Evolutionary conservation across 139 green algal species (phyloP).

Genomic region (Eudorina sp.): DNA sequence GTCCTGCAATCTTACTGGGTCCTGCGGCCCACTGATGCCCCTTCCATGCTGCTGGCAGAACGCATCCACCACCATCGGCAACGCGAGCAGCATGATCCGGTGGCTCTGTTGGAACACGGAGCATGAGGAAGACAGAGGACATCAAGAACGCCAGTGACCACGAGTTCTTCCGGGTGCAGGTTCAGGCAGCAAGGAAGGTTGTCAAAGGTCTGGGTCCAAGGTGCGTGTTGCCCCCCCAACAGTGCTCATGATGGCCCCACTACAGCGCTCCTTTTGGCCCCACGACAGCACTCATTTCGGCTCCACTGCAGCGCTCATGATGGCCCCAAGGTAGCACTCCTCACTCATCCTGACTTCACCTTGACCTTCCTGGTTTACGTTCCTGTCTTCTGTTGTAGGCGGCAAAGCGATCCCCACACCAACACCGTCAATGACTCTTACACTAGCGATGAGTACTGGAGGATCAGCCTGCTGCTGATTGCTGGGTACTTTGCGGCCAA

Average conservation of each 20-base stretch:
- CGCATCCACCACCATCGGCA: slow-evolving; percentile 12
- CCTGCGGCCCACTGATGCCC: not conserved
- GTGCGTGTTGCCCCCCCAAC: not conserved
- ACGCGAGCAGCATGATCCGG: slow-evolving; percentile 7
- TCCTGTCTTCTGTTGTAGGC: not conserved
- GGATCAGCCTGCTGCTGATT: not conserved
- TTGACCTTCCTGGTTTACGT: no score
- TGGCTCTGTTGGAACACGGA: not conserved
- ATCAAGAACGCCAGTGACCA: slow-evolving; percentile 27
- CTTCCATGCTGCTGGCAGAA: no score
- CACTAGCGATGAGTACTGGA: not conserved
- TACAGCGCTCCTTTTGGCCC: no score
- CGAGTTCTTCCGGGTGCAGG: not conserved
- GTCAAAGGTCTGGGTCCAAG: not conserved
- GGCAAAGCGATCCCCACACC: not conserved
- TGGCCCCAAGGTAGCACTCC: no score
- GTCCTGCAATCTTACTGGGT: not conserved
- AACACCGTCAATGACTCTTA: not conserved
- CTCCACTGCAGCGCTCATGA: no score
- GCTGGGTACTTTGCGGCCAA: not conserved
- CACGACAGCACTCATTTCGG: no score
- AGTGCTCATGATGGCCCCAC: not conserved
- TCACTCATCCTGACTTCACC: not conserved
- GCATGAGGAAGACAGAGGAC: not conserved
- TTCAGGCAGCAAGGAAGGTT: not conserved